Base-by-base conservation (phyloP, 352 stramenopile species). In the Phytophthora melonis region DNA sequence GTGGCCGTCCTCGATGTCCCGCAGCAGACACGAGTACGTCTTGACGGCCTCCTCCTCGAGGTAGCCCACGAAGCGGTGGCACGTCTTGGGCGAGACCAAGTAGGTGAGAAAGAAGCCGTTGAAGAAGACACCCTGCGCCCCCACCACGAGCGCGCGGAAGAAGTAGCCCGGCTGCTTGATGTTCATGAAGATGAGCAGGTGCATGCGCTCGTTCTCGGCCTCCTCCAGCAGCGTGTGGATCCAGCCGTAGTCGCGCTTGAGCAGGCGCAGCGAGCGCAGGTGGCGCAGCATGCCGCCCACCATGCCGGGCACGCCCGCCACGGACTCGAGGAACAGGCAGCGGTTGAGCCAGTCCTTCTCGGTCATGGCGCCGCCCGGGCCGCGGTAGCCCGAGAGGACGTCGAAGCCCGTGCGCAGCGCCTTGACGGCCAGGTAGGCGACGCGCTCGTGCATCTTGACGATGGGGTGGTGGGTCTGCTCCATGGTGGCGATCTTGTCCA, bases 141-240 rank as follows among this genome's bases (percentile, higher is more conserved):
- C 86, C n/a, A 98, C 79, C 5, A 98, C 93, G 5, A 89, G 58
- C 7, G 76, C 64, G n/a, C 93, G 91, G 67, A 98, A 94, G 16
- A 94, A 49, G 53, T 78, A 79, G 18, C 87, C 82, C 0, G 93
- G 93, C 65, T 97, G 82, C 76, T 96, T 97, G 75, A 98, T 87
- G 58, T 88, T 85, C 65, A 97, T 83, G 74, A 96, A 97, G 70
- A 96, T 96, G 41, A 98, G 80, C 36, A 98, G 70, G 78, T 98
- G 95, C 92, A 98, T 98, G 57, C 93, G 82, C 83, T 98, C 94
- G 80, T 98, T 98, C 81, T 98, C 94, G n/a, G 92, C 93, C 65
- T 98, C 94, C 62, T 98, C 94, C 1, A 98, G 79, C 5, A 98
- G 77, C n/a, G 93, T 94, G 77, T 95, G 82, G 79, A 98, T 98